These are phyloP conservation scores for Lasiosphaeria ovina DNA, from an alignment of 495 filamentous ascomycete genomes.

Conservation along the genomic window DNA sequence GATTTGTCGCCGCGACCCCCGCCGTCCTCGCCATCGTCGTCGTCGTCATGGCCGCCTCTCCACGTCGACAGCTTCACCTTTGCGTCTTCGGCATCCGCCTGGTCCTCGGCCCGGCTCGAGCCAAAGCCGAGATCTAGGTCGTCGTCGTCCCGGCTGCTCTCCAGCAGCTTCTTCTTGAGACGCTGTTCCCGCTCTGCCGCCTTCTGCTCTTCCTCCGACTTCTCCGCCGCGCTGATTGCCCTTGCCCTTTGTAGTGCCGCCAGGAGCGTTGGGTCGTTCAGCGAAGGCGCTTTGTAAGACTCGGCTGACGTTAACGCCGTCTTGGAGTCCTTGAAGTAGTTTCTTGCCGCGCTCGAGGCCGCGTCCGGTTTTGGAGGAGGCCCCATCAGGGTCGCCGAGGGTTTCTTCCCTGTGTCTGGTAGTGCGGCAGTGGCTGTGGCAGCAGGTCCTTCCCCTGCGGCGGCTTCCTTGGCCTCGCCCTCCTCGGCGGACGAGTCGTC, in stretches of 20 bases:
- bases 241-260: conserved; percentile 85
- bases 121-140: conserved; percentile 96
- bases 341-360: conserved; percentile 32
- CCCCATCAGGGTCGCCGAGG: conserved; percentile 34
- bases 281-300: conserved; percentile 50
- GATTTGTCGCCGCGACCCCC: conserved; percentile 48
- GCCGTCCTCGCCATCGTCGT: conserved; percentile 49
- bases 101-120: conserved; percentile 75
- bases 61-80: conserved; percentile 67
- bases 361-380: conserved; percentile 40
- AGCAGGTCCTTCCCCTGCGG: conserved; percentile 3
- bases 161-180: conserved; percentile 70
- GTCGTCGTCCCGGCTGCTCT: conserved; percentile 77
- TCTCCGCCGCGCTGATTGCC: conserved; percentile 56
- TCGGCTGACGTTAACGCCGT: conserved; percentile 39
- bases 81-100: conserved; percentile 59
- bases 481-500: conserved; percentile 41
- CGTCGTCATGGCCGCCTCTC: conserved; percentile 50
- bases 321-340: conserved; percentile 62
- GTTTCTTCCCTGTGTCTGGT: conserved; percentile 9
- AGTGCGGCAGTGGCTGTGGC: background rate
- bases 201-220: conserved; percentile 44
- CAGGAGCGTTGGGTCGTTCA: conserved; percentile 74
- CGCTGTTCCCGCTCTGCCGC: conserved; percentile 55
- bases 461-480: conserved; percentile 21